These are phyloP conservation scores for Plasmodium relictum DNA, from an alignment of 169 alveolate genomes.

Conservation along the genomic window DNA sequence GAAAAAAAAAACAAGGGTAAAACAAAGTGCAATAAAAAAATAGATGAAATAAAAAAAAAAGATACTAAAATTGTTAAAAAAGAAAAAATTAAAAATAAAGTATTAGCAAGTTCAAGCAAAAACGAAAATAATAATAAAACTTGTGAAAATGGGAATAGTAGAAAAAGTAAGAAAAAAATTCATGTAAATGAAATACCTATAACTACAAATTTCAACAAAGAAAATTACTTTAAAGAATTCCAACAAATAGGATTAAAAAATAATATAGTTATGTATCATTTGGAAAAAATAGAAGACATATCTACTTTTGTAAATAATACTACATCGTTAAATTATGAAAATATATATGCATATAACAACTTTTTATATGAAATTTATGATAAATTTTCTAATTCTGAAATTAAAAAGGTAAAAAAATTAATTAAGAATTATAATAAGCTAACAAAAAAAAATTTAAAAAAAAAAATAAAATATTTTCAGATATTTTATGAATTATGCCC, in stretches of 20 bases:
- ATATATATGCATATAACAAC: slow-evolving; percentile 70
- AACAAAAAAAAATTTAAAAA: slow-evolving; percentile 32
- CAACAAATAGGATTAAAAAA: slow-evolving; percentile 44
- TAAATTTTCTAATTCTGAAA: slow-evolving; percentile 52
- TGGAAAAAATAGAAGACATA: slow-evolving; percentile 31
- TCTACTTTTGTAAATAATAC: slow-evolving; percentile 22
- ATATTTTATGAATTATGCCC: slow-evolving; percentile 59
- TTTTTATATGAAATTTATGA: slow-evolving; percentile 74
- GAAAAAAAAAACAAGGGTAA: neutral
- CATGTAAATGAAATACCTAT: neutral
- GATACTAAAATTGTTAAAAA: neutral
- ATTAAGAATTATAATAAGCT: slow-evolving; percentile 57
- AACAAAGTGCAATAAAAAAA: neutral
- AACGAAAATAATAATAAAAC: neutral
- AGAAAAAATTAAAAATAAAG: neutral
- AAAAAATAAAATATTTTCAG: slow-evolving; percentile 68
- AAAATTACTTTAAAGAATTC: slow-evolving; percentile 51
- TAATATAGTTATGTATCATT: slow-evolving; percentile 28
- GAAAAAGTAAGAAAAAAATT: neutral
- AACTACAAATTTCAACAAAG: slow-evolving; percentile 24
- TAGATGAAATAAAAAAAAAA: neutral
- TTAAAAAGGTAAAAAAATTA: slow-evolving; percentile 68
- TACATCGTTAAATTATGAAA: slow-evolving; percentile 13
- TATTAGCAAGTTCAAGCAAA: neutral
- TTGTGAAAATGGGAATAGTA: neutral